Evolutionary conservation across 2,329 filamentous ascomycete genomes (phyloP), one percentile per base, ranked within the genome.

Genomic region (Fusarium fracticaudum): DNA sequence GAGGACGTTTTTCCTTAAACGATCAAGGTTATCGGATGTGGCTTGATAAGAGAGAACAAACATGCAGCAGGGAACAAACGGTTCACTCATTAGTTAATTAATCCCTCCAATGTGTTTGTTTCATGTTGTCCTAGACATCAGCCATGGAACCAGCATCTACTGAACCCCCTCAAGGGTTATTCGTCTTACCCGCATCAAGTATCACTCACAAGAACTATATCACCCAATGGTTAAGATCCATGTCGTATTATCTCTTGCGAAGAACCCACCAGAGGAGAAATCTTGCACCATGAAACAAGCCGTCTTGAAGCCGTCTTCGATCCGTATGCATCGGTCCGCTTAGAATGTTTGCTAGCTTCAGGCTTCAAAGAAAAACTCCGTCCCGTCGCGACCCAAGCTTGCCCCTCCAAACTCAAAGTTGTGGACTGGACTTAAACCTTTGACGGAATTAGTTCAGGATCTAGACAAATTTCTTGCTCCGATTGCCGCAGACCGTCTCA

Each of bases 381-480:
- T 65, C 60, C 59, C 44, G 47, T 60, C 44, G 57, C 44, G 61
- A 69, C 50, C 64, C 50, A 63, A 63, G 18, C n/a, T 44, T 26
- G 43, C 61, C 61, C 31, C 38, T 55, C 51, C 54, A 57, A 48
- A 31, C 24, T 57, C 41, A 70, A 70, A 65, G 47, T 41, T 18
- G 17, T 48, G 35, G 64, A 45, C 11, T 41, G 2, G 44, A 51
- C 17, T 57, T 63, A 40, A 41, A 43, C 53, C 63, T 64, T 71
- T 57, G 66, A 75, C 66, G 72, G 73, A 75, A 75, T 60, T 50
- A 66, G 65, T 64, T 41, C 47, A 62, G 38, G 50, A 43, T 54
- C 53, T 65, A 58, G 51, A 38, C 45, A 57, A 58, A 47, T 40
- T 35, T 55, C 41, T 45, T 51, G 35, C 29, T 50, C 54, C 54